Evolutionary conservation across 106 monocot species (phyloP).

Genomic region (Agapanthus africanus): DNA sequence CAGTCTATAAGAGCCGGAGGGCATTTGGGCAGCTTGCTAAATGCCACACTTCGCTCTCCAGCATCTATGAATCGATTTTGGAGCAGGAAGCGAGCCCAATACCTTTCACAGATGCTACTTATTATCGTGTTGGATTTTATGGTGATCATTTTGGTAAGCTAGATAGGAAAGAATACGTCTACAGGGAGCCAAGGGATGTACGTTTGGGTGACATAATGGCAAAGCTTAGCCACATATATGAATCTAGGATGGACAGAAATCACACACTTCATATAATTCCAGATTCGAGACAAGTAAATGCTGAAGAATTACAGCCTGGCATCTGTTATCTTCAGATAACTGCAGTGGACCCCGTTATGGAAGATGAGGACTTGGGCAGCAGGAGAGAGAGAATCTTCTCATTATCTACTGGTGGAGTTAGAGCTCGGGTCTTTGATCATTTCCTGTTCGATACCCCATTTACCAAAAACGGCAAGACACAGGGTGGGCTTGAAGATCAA

Average conservation of each 20-base stretch:
- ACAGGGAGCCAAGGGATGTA: conserved; percentile 86
- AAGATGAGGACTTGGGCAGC: conserved; percentile 92
- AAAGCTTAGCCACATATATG: conserved; percentile 87
- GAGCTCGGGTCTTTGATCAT: conserved; percentile 85
- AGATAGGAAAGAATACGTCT: conserved; percentile 79
- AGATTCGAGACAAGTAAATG: conserved; percentile 97
- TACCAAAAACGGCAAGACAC: conserved; percentile 96
- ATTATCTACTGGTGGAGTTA: conserved; percentile 63
- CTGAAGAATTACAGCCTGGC: conserved; percentile 85
- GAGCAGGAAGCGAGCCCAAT: conserved; percentile 94
- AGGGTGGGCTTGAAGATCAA: conserved; percentile 96
- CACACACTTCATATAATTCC: conserved; percentile 94
- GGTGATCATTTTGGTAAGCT: conserved; percentile 84
- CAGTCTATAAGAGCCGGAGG: conserved; percentile 91
- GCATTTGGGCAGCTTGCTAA: conserved; percentile 84
- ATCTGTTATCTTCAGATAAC: conserved; percentile 98
- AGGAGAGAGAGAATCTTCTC: conserved; percentile 88
- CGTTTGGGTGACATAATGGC: conserved; percentile 99
- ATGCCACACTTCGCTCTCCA: conserved; percentile 89
- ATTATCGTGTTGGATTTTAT: conserved; percentile 95
- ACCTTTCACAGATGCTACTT: conserved; percentile 94
- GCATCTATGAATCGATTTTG: conserved; percentile 85
- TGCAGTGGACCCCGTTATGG: conserved; percentile 98
- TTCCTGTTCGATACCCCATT: conserved; percentile 98
- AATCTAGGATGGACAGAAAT: conserved; percentile 67